Percentiles rank a stretch among this genome's conserved stretches.
These are phyloP conservation scores for Jaenimonas drosophilae DNA, from an alignment of 208 protist species.

Conservation along the genomic window DNA sequence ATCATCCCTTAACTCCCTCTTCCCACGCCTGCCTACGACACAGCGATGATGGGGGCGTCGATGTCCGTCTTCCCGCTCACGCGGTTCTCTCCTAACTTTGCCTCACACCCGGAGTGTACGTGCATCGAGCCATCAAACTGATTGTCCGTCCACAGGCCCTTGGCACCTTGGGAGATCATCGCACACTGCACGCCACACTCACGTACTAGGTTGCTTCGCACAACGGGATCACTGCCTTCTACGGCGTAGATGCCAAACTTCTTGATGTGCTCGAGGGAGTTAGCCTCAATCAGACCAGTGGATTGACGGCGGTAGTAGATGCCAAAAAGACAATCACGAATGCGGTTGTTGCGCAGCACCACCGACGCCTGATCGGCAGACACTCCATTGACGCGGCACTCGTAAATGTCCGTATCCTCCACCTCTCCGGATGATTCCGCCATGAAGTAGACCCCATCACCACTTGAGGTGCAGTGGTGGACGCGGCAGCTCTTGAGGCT, in stretches of 20 bases:
- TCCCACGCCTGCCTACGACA: conserved; percentile 1
- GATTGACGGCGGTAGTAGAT: conserved; percentile 46
- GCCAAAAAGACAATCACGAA: conserved; percentile 73
- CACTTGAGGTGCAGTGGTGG: conserved; percentile 58
- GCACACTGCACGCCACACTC: conserved; percentile 71
- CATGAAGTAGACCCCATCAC: conserved; percentile 77
- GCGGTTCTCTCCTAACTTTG: conserved; percentile 55
- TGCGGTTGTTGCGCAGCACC: conserved; percentile 36
- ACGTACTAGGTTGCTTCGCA: conserved; percentile 50
- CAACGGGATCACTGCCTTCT: conserved; percentile 54
- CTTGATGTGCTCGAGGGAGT: conserved; percentile 68
- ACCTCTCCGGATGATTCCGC: conserved; percentile 47
- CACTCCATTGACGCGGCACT: conserved; percentile 75
- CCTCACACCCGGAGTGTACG: conserved; percentile 30
- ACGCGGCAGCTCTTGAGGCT: conserved; percentile 46
- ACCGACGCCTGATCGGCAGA: conserved; percentile 39
- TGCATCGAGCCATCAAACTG: conserved; percentile 71
- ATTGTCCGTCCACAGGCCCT: conserved; percentile 64
- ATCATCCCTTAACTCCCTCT: conserved; percentile 2
- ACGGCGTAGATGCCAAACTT: conserved; percentile 74
- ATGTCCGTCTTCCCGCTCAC: conserved; percentile 48
- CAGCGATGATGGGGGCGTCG: conserved; percentile 19
- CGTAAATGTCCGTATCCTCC: conserved; percentile 71
- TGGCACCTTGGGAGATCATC: conserved; percentile 48
- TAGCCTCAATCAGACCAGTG: conserved; percentile 46